Conservation (phyloP, 1,139 yeast species). For the Debaryomyces udenii region DNA sequence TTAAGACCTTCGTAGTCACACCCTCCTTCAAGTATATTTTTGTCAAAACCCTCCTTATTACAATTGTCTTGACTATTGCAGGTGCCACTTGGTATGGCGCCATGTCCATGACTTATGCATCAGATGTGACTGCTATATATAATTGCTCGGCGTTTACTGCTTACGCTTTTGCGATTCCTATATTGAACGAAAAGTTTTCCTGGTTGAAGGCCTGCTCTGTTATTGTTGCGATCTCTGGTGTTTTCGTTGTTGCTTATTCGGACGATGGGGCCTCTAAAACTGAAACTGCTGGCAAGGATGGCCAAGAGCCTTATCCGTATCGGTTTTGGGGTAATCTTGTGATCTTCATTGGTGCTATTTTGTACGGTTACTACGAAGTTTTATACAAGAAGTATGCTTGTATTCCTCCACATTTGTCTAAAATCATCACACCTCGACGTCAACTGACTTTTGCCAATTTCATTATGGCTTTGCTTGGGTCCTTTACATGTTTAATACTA, state of each 20-base stretch:
- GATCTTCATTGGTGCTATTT: slow-evolving; percentile 75
- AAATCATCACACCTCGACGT: slow-evolving; percentile 48
- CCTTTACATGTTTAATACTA: slow-evolving; percentile 55
- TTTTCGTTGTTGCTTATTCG: slow-evolving; percentile 76
- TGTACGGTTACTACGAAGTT: slow-evolving; percentile 86
- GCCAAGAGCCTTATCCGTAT: slow-evolving; percentile 50
- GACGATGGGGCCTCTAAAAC: slow-evolving; percentile 38
- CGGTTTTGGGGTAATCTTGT: slow-evolving; percentile 71
- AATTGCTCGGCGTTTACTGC: slow-evolving; percentile 91
- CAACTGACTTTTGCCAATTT: slow-evolving; percentile 53
- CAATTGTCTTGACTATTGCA: slow-evolving; percentile 68
- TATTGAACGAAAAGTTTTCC: slow-evolving; percentile 66
- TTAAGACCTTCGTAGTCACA: slow-evolving; percentile 40
- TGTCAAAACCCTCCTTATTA: slow-evolving; percentile 45
- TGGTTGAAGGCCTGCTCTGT: slow-evolving; percentile 73
- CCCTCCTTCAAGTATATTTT: slow-evolving; percentile 54
- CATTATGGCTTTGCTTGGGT: slow-evolving; percentile 59
- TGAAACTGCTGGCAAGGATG: slow-evolving; percentile 14
- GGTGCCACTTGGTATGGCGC: slow-evolving; percentile 89
- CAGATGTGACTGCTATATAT: slow-evolving; percentile 88
- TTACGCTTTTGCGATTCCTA: slow-evolving; percentile 78
- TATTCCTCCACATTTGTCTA: slow-evolving; percentile 61
- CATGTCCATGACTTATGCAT: slow-evolving; percentile 77
- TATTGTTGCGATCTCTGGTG: slow-evolving; percentile 71
- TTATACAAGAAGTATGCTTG: slow-evolving; percentile 75